Base-by-base conservation (phyloP, 2,329 filamentous ascomycete species). In the Claviceps digitariae region DNA sequence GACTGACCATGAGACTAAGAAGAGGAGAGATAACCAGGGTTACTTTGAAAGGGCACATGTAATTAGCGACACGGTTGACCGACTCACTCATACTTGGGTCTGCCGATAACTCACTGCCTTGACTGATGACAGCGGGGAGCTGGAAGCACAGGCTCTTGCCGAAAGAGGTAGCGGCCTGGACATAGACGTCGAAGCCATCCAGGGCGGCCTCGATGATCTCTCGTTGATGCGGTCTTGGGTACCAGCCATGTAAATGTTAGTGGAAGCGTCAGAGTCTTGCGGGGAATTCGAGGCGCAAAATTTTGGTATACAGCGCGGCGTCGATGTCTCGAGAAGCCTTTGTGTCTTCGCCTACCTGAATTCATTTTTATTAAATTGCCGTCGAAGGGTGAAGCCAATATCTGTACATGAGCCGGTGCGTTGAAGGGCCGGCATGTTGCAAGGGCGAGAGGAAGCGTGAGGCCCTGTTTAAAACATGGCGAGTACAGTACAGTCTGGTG, bases 81-180 rank as follows among this genome's bases (percentile, higher is more conserved):
- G 27, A 9, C 20, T 34, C 15, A n/a, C 13, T 47, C 29, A 20
- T 34, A 3, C 17, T 45, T 27, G 29, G 29, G 21, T 49, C 34
- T 48, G 31, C 21, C 21, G 10, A 46, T 17, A n/a, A 78, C 83
- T 63, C 72, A 90, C 87, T 89, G 58, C 91, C 91, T 66, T 84
- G 81, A 62, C 91, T 86, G 54, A 95, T 83, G 34, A 96, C 83
- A 25, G 90, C 90, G 9, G 90, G 90, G 1, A 96, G 76, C 66
- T 96, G 90, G 65, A 91, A 96, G 71, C 91, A 96, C 52, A 96
- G 69, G 63, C 88, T 94, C 69, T 96, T 96, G 44, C 90, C 91
- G 66, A 96, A 96, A 10, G 85, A 88, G 3, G 87, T 90, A 52
- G 87, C 87, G 48, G 91, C 91, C 68, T 96, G 91, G 1, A 97